Conservation (phyloP, 2,329 filamentous ascomycete genomes). For the Sporothrix pallida region DNA sequence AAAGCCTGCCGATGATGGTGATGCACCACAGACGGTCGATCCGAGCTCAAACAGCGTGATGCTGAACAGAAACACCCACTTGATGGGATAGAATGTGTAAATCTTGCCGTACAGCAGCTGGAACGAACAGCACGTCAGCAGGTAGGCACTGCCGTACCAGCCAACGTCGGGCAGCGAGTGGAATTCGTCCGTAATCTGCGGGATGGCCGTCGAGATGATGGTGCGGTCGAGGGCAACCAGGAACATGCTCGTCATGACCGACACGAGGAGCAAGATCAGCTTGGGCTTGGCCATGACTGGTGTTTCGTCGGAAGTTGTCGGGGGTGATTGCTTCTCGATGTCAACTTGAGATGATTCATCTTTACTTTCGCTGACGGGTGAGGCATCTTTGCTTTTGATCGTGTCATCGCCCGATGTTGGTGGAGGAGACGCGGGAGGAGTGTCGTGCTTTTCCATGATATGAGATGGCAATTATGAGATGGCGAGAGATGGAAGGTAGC, state of each 20-base stretch:
- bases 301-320: background rate
- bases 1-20: slow-evolving; percentile 49
- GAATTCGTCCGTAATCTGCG: slow-evolving; percentile 37
- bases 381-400: too few relatives aligned
- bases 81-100: slow-evolving; percentile 49
- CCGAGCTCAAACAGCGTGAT: slow-evolving; percentile 49
- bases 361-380: background rate
- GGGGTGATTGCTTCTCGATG: background rate
- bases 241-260: slow-evolving; percentile 48
- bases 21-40: slow-evolving; percentile 50
- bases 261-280: slow-evolving; percentile 45
- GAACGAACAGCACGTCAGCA: slow-evolving; percentile 36
- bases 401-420: background rate
- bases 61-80: slow-evolving; percentile 43
- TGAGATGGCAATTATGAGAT: background rate
- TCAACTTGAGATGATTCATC: background rate
- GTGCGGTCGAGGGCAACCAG: slow-evolving; percentile 47
- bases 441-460: background rate
- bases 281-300: slow-evolving; percentile 35
- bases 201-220: slow-evolving; percentile 40
- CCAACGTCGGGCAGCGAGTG: slow-evolving; percentile 36
- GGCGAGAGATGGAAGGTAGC: background rate
- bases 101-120: slow-evolving; percentile 51
- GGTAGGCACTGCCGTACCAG: slow-evolving; percentile 39
- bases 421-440: background rate